Evolutionary conservation across 805 yeast genomes (phyloP).

Genomic region (Maudiozyma bulderi): DNA sequence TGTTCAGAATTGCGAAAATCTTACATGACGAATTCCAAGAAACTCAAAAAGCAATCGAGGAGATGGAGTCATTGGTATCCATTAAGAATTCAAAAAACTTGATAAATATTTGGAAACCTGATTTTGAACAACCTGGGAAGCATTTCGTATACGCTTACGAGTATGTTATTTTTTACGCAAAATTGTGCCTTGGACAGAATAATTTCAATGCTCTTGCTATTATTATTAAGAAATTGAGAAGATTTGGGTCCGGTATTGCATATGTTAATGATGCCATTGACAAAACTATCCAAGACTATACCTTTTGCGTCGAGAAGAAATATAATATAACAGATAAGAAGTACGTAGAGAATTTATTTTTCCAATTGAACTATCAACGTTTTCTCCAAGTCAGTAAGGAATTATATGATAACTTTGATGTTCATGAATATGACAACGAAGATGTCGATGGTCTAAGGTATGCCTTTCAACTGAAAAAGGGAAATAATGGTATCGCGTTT

Average conservation of each 20-base stretch:
- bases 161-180: conserved; percentile 57
- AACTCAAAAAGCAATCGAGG: conserved; percentile 45
- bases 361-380: conserved; percentile 18
- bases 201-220: conserved; percentile 52
- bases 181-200: conserved; percentile 40
- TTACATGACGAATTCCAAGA: conserved; percentile 46
- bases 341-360: conserved; percentile 20
- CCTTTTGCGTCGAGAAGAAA: conserved; percentile 11
- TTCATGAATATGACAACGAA: conserved; percentile 11
- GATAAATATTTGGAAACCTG: conserved; percentile 89
- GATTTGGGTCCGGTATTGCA: conserved; percentile 70
- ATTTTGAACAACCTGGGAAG: conserved; percentile 82
- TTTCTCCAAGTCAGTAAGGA: conserved; percentile 18
- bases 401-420: conserved; percentile 12
- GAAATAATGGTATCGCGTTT: conserved; percentile 25
- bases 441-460: conserved; percentile 17
- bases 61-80: conserved; percentile 54
- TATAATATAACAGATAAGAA: conserved; percentile 21
- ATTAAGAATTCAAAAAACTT: conserved; percentile 62
- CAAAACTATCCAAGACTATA: conserved; percentile 17
- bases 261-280: conserved; percentile 23
- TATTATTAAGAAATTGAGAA: conserved; percentile 65
- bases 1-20: conserved; percentile 59
- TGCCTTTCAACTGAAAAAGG: conserved; percentile 25
- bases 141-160: conserved; percentile 71